phyloP scores from a whole-genome alignment of 2,329 filamentous ascomycete genomes.

The Phaeoacremonium minimum region DNA sequence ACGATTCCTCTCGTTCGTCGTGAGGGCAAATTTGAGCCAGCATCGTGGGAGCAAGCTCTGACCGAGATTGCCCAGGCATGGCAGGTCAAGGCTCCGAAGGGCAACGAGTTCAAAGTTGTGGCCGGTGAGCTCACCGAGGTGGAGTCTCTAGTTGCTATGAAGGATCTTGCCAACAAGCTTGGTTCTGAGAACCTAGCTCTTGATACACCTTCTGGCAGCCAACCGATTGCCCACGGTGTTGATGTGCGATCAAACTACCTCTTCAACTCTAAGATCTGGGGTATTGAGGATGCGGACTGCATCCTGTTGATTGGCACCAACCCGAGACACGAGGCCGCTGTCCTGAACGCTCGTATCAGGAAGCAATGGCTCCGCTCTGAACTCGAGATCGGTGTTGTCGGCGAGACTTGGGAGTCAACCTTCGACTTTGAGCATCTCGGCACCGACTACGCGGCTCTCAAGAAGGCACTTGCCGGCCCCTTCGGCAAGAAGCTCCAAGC shows the following conservation, averaged over 20 bases:
- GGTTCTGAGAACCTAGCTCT: slow-evolving; percentile 94
- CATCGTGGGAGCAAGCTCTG: slow-evolving; percentile 92
- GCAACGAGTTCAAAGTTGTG: slow-evolving; percentile 93
- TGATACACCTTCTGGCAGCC: slow-evolving; percentile 79
- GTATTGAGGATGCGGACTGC: slow-evolving; percentile 88
- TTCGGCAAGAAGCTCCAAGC: slow-evolving; percentile 90
- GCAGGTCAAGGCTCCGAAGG: slow-evolving; percentile 74
- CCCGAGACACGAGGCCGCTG: slow-evolving; percentile 89
- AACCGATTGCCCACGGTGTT: slow-evolving; percentile 85
- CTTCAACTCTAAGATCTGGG: slow-evolving; percentile 94
- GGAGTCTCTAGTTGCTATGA: slow-evolving; percentile 91
- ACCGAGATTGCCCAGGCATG: slow-evolving; percentile 80
- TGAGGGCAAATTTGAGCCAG: slow-evolving; percentile 86
- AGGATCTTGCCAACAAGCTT: slow-evolving; percentile 94
- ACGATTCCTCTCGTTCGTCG: slow-evolving; percentile 87
- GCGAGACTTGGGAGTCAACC: slow-evolving; percentile 86
- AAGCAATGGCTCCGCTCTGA: slow-evolving; percentile 98
- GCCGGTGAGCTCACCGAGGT: slow-evolving; percentile 88
- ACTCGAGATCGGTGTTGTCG: slow-evolving; percentile 86
- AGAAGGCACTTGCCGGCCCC: slow-evolving; percentile 76
- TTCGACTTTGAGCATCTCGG: slow-evolving; percentile 95
- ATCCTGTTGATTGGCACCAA: slow-evolving; percentile 94
- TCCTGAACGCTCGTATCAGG: slow-evolving; percentile 91
- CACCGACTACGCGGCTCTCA: slow-evolving; percentile 71
- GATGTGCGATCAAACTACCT: slow-evolving; percentile 92